Evolutionary conservation across 2,329 filamentous ascomycete species (phyloP).

Genomic region (Hypoxylon sp.): DNA sequence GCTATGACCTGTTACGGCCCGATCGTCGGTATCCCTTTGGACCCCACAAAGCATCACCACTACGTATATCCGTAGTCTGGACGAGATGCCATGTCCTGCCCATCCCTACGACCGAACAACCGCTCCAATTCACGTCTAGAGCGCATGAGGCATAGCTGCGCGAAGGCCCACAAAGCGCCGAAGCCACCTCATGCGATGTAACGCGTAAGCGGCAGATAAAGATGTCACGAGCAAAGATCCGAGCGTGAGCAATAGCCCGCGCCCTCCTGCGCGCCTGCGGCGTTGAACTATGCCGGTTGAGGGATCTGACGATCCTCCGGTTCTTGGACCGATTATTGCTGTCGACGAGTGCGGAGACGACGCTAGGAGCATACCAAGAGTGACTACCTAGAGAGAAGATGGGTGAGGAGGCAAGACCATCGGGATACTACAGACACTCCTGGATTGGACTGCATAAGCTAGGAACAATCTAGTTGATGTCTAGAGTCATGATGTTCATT

Average conservation of each 20-base stretch:
- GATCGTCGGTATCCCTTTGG: conserved; percentile 6
- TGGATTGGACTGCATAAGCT: neutral
- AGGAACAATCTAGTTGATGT: neutral
- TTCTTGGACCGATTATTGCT: neutral
- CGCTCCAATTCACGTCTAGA: neutral
- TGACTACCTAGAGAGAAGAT: neutral
- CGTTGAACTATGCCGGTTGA: neutral
- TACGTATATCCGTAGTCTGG: neutral
- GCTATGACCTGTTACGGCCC: conserved; percentile 9
- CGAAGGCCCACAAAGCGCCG: conserved; percentile 6
- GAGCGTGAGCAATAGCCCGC: neutral
- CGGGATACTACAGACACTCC: neutral
- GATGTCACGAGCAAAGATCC: conserved; percentile 19
- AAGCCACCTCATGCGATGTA: conserved; percentile 28
- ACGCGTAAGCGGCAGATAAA: conserved; percentile 29
- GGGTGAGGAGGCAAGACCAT: neutral
- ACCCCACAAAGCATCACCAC: neutral
- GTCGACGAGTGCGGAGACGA: neutral
- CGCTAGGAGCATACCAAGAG: neutral
- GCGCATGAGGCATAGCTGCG: conserved; percentile 7
- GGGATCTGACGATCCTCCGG: neutral
- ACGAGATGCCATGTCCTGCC: neutral
- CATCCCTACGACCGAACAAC: neutral
- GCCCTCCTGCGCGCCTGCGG: conserved; percentile 10
- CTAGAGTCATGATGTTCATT: neutral